Evolutionary conservation across 768 basidiomycete species (phyloP).

Genomic region (Lepiota brunneoincarnata): DNA sequence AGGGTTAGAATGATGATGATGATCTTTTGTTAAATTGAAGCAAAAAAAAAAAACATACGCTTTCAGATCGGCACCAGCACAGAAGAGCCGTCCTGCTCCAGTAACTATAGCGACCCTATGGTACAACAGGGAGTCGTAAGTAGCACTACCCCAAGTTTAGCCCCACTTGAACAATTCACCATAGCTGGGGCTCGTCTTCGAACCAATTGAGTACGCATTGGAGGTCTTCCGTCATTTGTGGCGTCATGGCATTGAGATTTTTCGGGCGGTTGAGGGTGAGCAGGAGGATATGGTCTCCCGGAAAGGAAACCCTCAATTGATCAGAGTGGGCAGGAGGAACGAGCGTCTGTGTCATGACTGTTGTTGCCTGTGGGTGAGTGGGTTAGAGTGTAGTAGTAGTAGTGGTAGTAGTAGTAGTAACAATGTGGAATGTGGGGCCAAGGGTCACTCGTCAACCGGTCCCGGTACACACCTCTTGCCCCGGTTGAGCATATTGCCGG

Average conservation of each 20-base stretch:
- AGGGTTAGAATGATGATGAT: neutral
- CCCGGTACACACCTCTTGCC: neutral
- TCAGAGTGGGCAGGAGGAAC: constrained; percentile 30
- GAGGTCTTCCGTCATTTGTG: constrained; percentile 53
- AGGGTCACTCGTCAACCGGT: neutral
- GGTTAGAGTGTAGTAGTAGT: neutral
- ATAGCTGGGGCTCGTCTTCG: constrained; percentile 66
- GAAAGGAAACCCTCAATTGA: constrained; percentile 36
- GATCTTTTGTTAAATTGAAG: neutral
- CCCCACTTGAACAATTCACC: constrained; percentile 41
- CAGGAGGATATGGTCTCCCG: constrained; percentile 35
- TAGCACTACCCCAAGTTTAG: neutral
- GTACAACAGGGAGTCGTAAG: neutral
- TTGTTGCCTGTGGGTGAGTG: neutral
- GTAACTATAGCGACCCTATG: constrained; percentile 73
- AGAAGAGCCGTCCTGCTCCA: constrained; percentile 70
- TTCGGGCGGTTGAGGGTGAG: constrained; percentile 62
- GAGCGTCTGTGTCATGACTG: constrained; percentile 18
- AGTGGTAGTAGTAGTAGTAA: neutral
- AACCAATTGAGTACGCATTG: constrained; percentile 64
- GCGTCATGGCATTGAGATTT: constrained; percentile 72
- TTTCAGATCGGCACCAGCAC: constrained; percentile 78
- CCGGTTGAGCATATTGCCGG: constrained; percentile 11
- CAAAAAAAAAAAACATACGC: constrained; percentile 47
- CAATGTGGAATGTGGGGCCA: constrained; percentile 1